Conservation (phyloP, 2,329 filamentous ascomycete genomes). For the Hypoxylon sp. region DNA sequence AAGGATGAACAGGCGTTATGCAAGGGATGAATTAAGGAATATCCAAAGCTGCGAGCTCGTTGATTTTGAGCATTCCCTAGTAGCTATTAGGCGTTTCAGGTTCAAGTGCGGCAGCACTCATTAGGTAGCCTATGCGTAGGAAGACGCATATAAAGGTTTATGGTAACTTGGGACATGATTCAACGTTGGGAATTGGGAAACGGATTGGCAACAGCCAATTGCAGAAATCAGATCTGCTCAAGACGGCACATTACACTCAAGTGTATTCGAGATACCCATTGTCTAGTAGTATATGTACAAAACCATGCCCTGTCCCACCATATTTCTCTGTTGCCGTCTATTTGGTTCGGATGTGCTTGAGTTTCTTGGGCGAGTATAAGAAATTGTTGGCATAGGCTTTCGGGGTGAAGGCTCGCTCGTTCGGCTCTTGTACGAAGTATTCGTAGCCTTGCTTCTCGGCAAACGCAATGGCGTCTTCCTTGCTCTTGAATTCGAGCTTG, state of each 20-base stretch:
- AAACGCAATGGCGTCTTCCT: conserved; percentile 95
- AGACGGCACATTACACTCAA: conserved; percentile 16
- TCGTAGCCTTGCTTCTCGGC: conserved; percentile 99
- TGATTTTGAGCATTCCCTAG: conserved; percentile 1
- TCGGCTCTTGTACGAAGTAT: conserved; percentile 98
- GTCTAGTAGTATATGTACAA: conserved; percentile 44
- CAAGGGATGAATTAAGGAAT: conserved; percentile 9
- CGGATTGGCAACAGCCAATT: neutral
- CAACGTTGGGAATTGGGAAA: conserved; percentile 18
- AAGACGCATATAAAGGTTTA: conserved; percentile 14
- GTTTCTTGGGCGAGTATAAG: conserved; percentile 83
- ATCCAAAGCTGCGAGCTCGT: conserved; percentile 13
- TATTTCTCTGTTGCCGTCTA: conserved; percentile 60
- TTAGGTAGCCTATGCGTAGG: conserved; percentile 13
- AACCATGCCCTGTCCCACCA: conserved; percentile 16
- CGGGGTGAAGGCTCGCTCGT: conserved; percentile 84
- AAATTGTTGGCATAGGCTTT: conserved; percentile 99
- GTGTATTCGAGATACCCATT: conserved; percentile 38
- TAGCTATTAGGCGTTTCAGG: conserved; percentile 34
- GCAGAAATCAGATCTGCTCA: conserved; percentile 3
- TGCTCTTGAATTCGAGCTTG: conserved; percentile 88
- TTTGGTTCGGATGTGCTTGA: conserved; percentile 89
- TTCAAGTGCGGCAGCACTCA: conserved; percentile 4
- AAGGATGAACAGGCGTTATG: conserved; percentile 28
- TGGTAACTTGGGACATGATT: conserved; percentile 28